These are phyloP conservation scores for Daldinia sp. DNA, from an alignment of 2,329 filamentous ascomycete species.

Conservation along the genomic window DNA sequence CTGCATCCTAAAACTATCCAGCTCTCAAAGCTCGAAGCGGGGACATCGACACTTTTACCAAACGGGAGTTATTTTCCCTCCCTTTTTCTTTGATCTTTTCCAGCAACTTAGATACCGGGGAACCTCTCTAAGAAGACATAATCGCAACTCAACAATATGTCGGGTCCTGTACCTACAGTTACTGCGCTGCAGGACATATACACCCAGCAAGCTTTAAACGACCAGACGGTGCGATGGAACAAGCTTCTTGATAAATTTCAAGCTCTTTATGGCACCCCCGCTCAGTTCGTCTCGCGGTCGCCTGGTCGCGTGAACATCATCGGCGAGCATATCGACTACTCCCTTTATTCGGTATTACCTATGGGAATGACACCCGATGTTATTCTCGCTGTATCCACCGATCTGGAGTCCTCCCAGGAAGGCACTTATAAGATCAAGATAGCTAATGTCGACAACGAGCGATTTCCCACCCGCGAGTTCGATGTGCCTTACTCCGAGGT, in stretches of 20 bases:
- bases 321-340: slow-evolving; percentile 99
- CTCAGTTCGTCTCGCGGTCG: slow-evolving; percentile 87
- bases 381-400: slow-evolving; percentile 80
- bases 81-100: slow-evolving; percentile 6
- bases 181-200: slow-evolving; percentile 85
- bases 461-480: slow-evolving; percentile 82
- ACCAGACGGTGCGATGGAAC: slow-evolving; percentile 81
- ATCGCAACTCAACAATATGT: slow-evolving; percentile 56
- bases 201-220: slow-evolving; percentile 74
- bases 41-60: slow-evolving; percentile 6
- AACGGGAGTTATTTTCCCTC: slow-evolving; percentile 16
- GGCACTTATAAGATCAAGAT: slow-evolving; percentile 78
- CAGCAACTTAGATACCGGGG: background rate
- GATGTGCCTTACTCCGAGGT: slow-evolving; percentile 73
- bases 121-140: background rate
- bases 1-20: background rate
- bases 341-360: slow-evolving; percentile 92
- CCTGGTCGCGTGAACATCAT: slow-evolving; percentile 98
- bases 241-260: slow-evolving; percentile 78
- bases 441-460: slow-evolving; percentile 79
- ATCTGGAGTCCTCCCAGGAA: slow-evolving; percentile 58
- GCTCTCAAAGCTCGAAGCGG: slow-evolving; percentile 24
- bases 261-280: slow-evolving; percentile 73
- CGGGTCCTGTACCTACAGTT: slow-evolving; percentile 77
- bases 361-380: slow-evolving; percentile 96